These are phyloP conservation scores for Alloascoidea africana DNA, from an alignment of 805 yeast genomes.

Conservation along the genomic window DNA sequence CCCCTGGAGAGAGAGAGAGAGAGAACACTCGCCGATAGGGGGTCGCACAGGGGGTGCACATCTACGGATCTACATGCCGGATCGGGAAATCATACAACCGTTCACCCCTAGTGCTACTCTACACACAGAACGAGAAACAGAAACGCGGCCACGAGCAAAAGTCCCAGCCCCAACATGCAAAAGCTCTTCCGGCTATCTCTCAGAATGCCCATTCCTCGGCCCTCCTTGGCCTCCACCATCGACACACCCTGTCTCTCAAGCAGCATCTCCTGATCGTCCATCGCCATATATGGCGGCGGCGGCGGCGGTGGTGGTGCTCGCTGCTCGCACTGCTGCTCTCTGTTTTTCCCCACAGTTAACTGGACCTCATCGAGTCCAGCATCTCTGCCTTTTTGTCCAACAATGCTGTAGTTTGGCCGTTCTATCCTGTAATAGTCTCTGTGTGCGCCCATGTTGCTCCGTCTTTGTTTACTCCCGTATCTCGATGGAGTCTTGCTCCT, in stretches of 20 bases:
- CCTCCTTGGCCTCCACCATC: slow-evolving; percentile 57
- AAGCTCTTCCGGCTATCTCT: slow-evolving; percentile 68
- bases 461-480: too few species aligned
- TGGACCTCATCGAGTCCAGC: slow-evolving; percentile 18
- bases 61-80: too few species aligned
- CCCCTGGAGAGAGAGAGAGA: too few species aligned
- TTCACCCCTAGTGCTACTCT: slow-evolving; percentile 18
- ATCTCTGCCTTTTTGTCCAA: too few species aligned
- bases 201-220: slow-evolving; percentile 66
- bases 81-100: not conserved
- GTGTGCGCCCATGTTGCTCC: too few species aligned
- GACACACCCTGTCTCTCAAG: slow-evolving; percentile 72
- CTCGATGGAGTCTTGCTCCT: too few species aligned
- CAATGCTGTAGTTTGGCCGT: too few species aligned
- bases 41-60: too few species aligned
- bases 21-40: too few species aligned
- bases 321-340: slow-evolving; percentile 4
- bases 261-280: slow-evolving; percentile 75
- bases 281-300: slow-evolving; percentile 69
- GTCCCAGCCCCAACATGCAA: slow-evolving; percentile 78
- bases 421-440: too few species aligned
- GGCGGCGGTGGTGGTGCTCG: slow-evolving; percentile 56
- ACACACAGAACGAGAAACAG: slow-evolving; percentile 56
- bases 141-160: slow-evolving; percentile 58
- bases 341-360: slow-evolving; percentile 14